phyloP scores from a whole-genome alignment of 163 green algal species.

The Dunaliella salina region DNA sequence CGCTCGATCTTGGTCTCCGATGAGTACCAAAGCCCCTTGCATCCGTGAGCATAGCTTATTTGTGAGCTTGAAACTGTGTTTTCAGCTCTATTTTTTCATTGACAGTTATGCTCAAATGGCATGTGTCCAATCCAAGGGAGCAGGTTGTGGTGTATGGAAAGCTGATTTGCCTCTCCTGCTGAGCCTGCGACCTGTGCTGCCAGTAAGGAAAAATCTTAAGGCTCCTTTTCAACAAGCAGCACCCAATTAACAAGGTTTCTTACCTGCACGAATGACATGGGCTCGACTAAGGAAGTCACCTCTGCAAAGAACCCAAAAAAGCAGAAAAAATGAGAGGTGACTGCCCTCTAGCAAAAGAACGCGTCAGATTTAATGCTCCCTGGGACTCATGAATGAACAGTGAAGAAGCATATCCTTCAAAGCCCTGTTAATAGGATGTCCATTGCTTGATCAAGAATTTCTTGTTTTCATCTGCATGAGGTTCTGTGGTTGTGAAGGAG shows the following conservation, averaged over 20 bases:
- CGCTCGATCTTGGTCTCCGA: constrained; percentile 45
- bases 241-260: no score
- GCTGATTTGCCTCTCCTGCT: not conserved
- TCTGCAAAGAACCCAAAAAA: not conserved
- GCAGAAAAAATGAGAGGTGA: not conserved
- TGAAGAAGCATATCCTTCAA: not conserved
- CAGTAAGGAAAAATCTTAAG: not conserved
- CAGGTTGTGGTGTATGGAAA: not conserved
- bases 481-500: not conserved
- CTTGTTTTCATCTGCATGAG: not conserved
- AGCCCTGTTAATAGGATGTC: not conserved
- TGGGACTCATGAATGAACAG: no score
- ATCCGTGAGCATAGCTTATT: not conserved
- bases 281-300: constrained; percentile 37
- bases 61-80: not conserved
- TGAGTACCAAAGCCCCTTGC: constrained; percentile 39
- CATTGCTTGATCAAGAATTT: not conserved
- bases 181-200: not conserved
- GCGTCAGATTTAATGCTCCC: not conserved
- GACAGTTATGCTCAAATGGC: not conserved
- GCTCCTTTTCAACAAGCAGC: not conserved
- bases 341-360: not conserved
- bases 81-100: not conserved
- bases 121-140: not conserved
- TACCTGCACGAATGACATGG: constrained; percentile 32